A percentile compares a stretch with the other conserved stretches of the same genome.
Conservation (phyloP, 2,329 filamentous ascomycete species). For the Didymella keratinophila region DNA sequence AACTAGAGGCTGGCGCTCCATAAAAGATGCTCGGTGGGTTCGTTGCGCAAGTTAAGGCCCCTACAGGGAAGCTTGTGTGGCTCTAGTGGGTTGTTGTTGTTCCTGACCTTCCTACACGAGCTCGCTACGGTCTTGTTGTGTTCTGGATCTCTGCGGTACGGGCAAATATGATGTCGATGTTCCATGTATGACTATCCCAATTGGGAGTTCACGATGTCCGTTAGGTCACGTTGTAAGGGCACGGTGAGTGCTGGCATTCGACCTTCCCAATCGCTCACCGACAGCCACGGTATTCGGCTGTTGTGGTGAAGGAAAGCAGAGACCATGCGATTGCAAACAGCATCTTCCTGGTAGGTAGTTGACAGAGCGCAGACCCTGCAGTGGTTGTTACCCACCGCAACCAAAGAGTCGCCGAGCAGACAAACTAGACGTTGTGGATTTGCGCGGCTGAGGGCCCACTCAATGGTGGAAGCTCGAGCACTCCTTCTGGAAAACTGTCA, state of each 20-base stretch:
- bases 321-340: slow-evolving; percentile 15
- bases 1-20: slow-evolving; percentile 20
- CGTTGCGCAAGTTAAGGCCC: slow-evolving; percentile 6
- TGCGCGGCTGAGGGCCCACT: slow-evolving; percentile 23
- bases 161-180: not conserved
- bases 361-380: slow-evolving; percentile 31
- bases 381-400: slow-evolving; percentile 25
- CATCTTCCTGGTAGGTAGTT: slow-evolving; percentile 2
- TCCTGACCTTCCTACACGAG: slow-evolving; percentile 26
- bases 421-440: slow-evolving; percentile 15
- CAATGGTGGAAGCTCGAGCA: slow-evolving; percentile 27
- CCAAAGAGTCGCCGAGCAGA: slow-evolving; percentile 19
- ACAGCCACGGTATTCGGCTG: slow-evolving; percentile 22
- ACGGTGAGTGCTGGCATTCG: not conserved
- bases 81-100: slow-evolving; percentile 8
- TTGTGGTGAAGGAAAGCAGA: slow-evolving; percentile 14
- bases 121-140: slow-evolving; percentile 17
- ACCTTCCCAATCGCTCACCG: slow-evolving; percentile 16
- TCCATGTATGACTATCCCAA: slow-evolving; percentile 1
- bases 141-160: slow-evolving; percentile 23
- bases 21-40: slow-evolving; percentile 11
- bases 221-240: not conserved
- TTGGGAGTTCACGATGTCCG: slow-evolving; percentile 12
- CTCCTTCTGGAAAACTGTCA: slow-evolving; percentile 32
- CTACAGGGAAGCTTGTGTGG: slow-evolving; percentile 3